These are phyloP conservation scores for Trichoderma citrinoviride DNA, from an alignment of 2,329 filamentous ascomycete genomes.

Conservation along the genomic window DNA sequence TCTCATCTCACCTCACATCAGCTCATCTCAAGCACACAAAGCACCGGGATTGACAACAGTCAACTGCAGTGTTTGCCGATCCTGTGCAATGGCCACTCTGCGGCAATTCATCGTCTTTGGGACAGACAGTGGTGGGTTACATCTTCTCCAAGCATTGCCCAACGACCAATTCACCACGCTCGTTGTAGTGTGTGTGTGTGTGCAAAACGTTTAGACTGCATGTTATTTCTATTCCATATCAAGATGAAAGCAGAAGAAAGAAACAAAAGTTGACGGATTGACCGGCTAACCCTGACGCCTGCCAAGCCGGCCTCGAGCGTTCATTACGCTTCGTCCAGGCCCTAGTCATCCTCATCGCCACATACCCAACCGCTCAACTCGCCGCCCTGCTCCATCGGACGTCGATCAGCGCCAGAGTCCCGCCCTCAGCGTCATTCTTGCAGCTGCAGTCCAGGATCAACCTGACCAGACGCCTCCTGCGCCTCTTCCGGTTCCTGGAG, in stretches of 20 bases:
- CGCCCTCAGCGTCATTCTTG: slow-evolving; percentile 35
- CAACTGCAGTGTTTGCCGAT: neutral
- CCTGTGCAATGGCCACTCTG: neutral
- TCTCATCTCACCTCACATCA: neutral
- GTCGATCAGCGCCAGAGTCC: slow-evolving; percentile 29
- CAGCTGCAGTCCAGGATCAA: slow-evolving; percentile 44
- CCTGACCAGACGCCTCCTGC: slow-evolving; percentile 59
- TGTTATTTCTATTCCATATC: neutral
- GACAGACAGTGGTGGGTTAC: slow-evolving; percentile 17
- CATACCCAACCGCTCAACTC: slow-evolving; percentile 42
- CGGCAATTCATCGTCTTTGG: slow-evolving; percentile 19
- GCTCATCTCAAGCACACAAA: neutral
- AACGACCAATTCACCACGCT: neutral
- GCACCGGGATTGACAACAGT: neutral
- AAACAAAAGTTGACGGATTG: neutral
- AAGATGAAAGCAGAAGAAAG: neutral
- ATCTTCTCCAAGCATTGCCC: neutral
- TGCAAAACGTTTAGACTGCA: too few species aligned
- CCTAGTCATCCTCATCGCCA: slow-evolving; percentile 47
- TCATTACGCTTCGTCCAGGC: slow-evolving; percentile 58
- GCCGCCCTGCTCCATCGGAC: slow-evolving; percentile 33
- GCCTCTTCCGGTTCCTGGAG: slow-evolving; percentile 66
- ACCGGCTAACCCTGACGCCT: slow-evolving; percentile 2
- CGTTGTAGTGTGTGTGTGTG: too few species aligned
- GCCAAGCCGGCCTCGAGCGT: slow-evolving; percentile 53